Evolutionary conservation across 2,329 filamentous ascomycete species (phyloP).

Genomic region (Cercospora berteroae): DNA sequence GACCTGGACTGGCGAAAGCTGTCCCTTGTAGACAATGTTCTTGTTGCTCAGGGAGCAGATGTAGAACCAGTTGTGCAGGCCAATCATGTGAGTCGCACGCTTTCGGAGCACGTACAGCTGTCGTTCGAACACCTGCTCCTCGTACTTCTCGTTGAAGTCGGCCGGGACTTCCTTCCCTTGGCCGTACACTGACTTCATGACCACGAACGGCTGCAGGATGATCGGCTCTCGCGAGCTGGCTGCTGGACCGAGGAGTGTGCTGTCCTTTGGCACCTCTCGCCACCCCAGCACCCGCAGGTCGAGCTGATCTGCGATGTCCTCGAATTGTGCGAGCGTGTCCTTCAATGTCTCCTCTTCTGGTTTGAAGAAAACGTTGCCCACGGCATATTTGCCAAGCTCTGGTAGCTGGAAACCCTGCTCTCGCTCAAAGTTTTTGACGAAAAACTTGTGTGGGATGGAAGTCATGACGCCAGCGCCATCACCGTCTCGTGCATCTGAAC

Average conservation of each 20-base stretch:
- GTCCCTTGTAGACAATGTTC: constrained; percentile 99
- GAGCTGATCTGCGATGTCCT: constrained; percentile 85
- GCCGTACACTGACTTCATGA: constrained; percentile 81
- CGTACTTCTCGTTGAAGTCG: constrained; percentile 76
- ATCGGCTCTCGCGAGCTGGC: constrained; percentile 91
- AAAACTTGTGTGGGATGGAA: constrained; percentile 96
- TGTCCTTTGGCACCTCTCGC: constrained; percentile 93
- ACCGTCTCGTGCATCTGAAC: constrained; percentile 95
- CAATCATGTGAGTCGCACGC: constrained; percentile 89
- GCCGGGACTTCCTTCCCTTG: constrained; percentile 72
- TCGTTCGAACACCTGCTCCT: constrained; percentile 82
- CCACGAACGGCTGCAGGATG: constrained; percentile 93
- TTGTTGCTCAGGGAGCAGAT: constrained; percentile 94
- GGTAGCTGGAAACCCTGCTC: constrained; percentile 87
- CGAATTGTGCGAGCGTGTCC: constrained; percentile 88
- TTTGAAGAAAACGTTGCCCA: constrained; percentile 98
- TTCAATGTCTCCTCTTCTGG: constrained; percentile 86
- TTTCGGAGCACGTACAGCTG: constrained; percentile 94
- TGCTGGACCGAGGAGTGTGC: constrained; percentile 85
- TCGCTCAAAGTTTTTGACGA: constrained; percentile 95
- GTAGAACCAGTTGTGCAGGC: constrained; percentile 98
- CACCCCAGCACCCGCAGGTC: constrained; percentile 90
- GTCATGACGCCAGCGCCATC: constrained; percentile 99
- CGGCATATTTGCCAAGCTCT: constrained; percentile 87
- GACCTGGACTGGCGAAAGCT: constrained; percentile 88